Percentiles rank a stretch among this genome's conserved stretches.
Evolutionary conservation across 495 filamentous ascomycete species (phyloP).

Genomic region (Penicillium herquei): DNA sequence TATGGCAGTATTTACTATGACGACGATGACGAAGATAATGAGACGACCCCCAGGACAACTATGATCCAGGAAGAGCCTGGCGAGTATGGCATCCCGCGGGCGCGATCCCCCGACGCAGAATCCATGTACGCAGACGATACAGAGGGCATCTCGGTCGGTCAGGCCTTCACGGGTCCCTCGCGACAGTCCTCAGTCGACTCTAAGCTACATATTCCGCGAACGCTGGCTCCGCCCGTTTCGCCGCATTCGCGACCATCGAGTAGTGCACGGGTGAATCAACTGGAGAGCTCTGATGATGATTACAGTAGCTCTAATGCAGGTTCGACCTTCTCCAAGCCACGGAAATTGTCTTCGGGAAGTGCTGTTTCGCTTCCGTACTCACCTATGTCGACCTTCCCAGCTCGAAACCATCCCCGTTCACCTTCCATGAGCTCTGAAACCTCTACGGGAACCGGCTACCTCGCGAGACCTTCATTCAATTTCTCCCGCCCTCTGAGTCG

Average conservation of each 20-base stretch:
- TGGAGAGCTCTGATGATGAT: constrained; percentile 66
- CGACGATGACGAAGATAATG: constrained; percentile 21
- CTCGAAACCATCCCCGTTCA: constrained; percentile 60
- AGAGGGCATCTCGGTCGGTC: constrained; percentile 20
- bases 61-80: constrained; percentile 21
- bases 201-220: constrained; percentile 43
- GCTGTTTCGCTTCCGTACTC: constrained; percentile 60
- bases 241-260: constrained; percentile 54
- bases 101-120: constrained; percentile 51
- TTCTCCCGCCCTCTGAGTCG: constrained; percentile 90
- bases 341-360: constrained; percentile 67
- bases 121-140: constrained; percentile 10
- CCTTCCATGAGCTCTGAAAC: constrained; percentile 81
- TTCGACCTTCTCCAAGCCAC: constrained; percentile 50
- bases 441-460: constrained; percentile 55
- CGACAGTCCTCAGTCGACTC: constrained; percentile 46
- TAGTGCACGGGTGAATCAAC: constrained; percentile 54
- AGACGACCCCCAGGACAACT: constrained; percentile 29
- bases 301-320: constrained; percentile 52
- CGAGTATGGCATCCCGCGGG: constrained; percentile 44
- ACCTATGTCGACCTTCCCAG: constrained; percentile 58
- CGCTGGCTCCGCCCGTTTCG: constrained; percentile 56
- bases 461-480: constrained; percentile 78
- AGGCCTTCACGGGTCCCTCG: constrained; percentile 25
- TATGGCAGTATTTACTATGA: constrained; percentile 19